phyloP scores from a whole-genome alignment of 2,329 filamentous ascomycete species.

The Harringtonia aguacate region DNA sequence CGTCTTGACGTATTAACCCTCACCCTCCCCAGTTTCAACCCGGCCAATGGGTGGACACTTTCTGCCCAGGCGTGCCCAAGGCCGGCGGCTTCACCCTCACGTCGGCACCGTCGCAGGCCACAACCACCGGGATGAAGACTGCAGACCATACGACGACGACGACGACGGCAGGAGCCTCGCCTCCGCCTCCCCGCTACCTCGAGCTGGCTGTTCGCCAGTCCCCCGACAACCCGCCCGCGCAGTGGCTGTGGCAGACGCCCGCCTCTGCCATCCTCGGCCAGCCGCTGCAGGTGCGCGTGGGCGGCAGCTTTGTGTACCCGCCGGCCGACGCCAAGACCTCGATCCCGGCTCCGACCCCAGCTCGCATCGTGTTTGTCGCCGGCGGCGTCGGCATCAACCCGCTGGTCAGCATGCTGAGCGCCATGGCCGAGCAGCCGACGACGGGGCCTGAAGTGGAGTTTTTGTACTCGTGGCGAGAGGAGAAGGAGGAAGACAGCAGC shows the following conservation, averaged over 20 bases:
- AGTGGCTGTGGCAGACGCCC: slow-evolving; percentile 62
- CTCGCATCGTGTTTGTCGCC: slow-evolving; percentile 60
- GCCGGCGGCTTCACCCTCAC: slow-evolving; percentile 86
- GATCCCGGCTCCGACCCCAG: slow-evolving; percentile 22
- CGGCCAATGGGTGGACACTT: slow-evolving; percentile 83
- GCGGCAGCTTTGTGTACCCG: slow-evolving; percentile 74
- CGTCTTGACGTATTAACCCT: too few species aligned
- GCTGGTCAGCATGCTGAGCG: slow-evolving; percentile 60
- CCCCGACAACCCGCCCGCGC: slow-evolving; percentile 59
- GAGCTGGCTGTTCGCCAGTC: slow-evolving; percentile 72
- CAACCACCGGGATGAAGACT: background rate
- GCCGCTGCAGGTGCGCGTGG: slow-evolving; percentile 58
- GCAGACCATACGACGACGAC: background rate
- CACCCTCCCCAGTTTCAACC: slow-evolving; percentile 51
- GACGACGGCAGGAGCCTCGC: too few species aligned
- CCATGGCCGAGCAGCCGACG: slow-evolving; percentile 34
- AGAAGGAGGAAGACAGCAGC: too few species aligned
- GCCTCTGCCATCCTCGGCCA: slow-evolving; percentile 42
- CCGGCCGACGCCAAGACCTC: slow-evolving; percentile 22
- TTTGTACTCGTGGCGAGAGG: slow-evolving; percentile 46
- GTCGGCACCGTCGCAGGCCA: slow-evolving; percentile 52
- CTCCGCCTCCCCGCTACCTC: too few species aligned
- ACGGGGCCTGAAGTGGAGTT: slow-evolving; percentile 38
- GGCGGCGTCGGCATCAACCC: slow-evolving; percentile 80
- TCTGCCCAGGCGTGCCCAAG: slow-evolving; percentile 56